Evolutionary conservation across 2,329 filamentous ascomycete species (phyloP).

Genomic region (Apiospora kogelbergensis): DNA sequence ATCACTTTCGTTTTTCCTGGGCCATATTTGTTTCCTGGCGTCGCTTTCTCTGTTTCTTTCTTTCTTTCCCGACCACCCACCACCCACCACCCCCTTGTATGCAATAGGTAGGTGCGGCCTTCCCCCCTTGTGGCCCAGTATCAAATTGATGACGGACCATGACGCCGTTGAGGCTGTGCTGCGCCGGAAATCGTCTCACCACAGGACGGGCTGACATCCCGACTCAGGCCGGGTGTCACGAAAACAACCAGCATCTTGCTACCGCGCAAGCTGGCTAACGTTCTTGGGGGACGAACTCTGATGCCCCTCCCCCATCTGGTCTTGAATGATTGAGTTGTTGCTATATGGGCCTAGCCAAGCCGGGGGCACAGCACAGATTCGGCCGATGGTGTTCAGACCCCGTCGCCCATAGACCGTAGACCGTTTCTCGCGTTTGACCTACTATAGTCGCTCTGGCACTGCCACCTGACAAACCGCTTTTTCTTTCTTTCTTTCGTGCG

Average conservation of each 20-base stretch:
- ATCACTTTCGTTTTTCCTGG: neutral
- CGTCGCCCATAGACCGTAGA: too few relatives aligned
- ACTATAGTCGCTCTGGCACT: too few relatives aligned
- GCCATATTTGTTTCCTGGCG: neutral
- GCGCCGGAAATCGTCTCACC: constrained; percentile 1
- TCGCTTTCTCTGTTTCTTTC: neutral
- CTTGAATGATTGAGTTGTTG: too few relatives aligned
- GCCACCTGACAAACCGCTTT: too few relatives aligned
- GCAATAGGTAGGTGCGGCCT: neutral
- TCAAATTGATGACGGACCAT: neutral
- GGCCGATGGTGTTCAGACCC: too few relatives aligned
- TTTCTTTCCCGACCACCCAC: neutral
- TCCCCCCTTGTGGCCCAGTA: neutral
- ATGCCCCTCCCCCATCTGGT: too few relatives aligned
- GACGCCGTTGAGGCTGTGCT: constrained; percentile 5
- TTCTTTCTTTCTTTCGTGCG: too few relatives aligned
- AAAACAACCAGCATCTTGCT: neutral
- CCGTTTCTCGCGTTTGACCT: too few relatives aligned
- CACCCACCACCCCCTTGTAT: neutral
- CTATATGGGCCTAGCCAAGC: too few relatives aligned
- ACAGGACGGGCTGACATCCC: neutral
- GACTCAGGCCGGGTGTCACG: neutral
- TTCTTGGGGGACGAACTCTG: neutral
- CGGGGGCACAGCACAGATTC: too few relatives aligned
- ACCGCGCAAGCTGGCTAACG: neutral